These are phyloP conservation scores for Eruca vesicaria DNA, from an alignment of 441 rosid genomes.

Conservation along the genomic window DNA sequence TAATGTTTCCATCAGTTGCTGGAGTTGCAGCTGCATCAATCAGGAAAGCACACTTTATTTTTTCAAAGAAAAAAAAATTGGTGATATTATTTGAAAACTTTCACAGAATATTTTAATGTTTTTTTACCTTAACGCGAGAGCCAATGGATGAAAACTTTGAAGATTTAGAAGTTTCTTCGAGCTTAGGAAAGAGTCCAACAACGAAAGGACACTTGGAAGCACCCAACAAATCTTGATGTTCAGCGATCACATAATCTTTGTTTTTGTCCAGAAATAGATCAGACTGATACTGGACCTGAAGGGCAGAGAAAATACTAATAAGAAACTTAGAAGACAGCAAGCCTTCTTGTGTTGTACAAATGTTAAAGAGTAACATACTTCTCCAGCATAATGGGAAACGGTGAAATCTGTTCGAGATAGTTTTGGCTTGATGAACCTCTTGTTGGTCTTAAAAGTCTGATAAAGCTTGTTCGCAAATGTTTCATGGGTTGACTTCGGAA, in stretches of 20 bases:
- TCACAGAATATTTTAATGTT: background rate
- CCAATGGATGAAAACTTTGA: constrained; percentile 98
- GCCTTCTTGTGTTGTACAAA: background rate
- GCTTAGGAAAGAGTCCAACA: constrained; percentile 89
- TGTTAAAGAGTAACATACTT: constrained; percentile 44
- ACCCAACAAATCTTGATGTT: constrained; percentile 86
- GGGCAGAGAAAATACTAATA: constrained; percentile 8
- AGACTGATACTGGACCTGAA: constrained; percentile 91
- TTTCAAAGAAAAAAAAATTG: background rate
- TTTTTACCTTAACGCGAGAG: constrained; percentile 47
- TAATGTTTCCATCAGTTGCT: constrained; percentile 83
- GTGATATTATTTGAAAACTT: background rate
- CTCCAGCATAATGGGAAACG: constrained; percentile 96
- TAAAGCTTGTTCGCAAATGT: constrained; percentile 94
- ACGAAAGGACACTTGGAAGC: constrained; percentile 87
- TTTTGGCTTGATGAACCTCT: constrained; percentile 95
- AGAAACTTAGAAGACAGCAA: background rate
- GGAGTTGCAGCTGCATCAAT: constrained; percentile 86
- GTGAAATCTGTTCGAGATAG: constrained; percentile 94
- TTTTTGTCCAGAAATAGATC: constrained; percentile 97
- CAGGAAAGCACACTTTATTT: background rate
- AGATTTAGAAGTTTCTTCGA: constrained; percentile 87
- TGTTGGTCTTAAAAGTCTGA: constrained; percentile 87
- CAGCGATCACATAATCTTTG: constrained; percentile 97
- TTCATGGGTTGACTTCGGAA: constrained; percentile 99